phyloP scores from a whole-genome alignment of 2,329 filamentous ascomycete species.

The Botrytis paeoniae region DNA sequence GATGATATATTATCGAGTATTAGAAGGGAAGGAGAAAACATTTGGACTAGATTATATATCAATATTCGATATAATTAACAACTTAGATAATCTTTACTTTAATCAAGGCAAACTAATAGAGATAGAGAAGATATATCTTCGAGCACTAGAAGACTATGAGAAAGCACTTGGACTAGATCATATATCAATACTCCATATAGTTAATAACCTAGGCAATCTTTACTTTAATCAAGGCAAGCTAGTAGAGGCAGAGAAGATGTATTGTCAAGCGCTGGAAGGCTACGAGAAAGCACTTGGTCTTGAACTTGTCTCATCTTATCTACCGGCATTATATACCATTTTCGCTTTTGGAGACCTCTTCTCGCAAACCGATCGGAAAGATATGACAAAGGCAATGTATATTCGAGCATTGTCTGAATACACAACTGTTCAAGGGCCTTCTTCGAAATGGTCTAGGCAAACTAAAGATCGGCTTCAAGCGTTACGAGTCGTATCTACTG shows the following conservation, averaged over 20 bases:
- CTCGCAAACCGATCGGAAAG: conserved; percentile 23
- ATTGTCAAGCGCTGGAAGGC: conserved; percentile 17
- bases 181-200: conserved; percentile 17
- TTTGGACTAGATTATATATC: conserved; percentile 25
- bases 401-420: not conserved
- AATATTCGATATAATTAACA: conserved; percentile 22
- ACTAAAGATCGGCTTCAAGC: not conserved
- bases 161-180: conserved; percentile 15
- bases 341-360: conserved; percentile 33
- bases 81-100: conserved; percentile 16
- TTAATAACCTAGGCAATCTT: conserved; percentile 19
- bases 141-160: conserved; percentile 19
- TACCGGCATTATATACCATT: conserved; percentile 34
- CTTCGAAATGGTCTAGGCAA: not conserved
- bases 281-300: conserved; percentile 17
- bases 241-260: conserved; percentile 24
- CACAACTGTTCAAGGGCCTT: not conserved
- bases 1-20: conserved; percentile 22
- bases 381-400: not conserved
- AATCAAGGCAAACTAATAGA: conserved; percentile 18
- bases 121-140: conserved; percentile 17
- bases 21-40: conserved; percentile 23
- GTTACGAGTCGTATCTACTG: not conserved
- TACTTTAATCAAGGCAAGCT: conserved; percentile 16
- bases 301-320: conserved; percentile 31